phyloP scores from a whole-genome alignment of 2,329 filamentous ascomycete genomes.

The Reticulascus tulasneorum region DNA sequence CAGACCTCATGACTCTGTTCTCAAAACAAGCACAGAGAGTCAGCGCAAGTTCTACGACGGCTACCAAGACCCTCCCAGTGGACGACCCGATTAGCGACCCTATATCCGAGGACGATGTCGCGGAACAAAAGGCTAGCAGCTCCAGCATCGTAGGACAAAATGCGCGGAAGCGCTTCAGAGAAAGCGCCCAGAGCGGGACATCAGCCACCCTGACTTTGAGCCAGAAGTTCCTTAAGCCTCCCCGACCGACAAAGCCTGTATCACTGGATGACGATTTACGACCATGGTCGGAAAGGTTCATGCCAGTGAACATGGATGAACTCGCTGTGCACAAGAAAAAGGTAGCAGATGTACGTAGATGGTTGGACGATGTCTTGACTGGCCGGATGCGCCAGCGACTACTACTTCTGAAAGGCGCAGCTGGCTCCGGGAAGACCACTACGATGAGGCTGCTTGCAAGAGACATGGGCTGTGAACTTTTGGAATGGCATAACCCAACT shows the following conservation, averaged over 20 bases:
- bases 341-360: constrained; percentile 76
- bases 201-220: constrained; percentile 29
- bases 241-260: constrained; percentile 24
- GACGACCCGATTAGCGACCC: constrained; percentile 52
- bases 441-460: constrained; percentile 75
- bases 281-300: constrained; percentile 87
- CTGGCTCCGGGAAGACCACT: constrained; percentile 89
- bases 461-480: constrained; percentile 69
- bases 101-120: constrained; percentile 58
- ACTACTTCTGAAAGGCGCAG: constrained; percentile 82
- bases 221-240: constrained; percentile 49
- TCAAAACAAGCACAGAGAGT: constrained; percentile 56
- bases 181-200: constrained; percentile 17
- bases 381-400: constrained; percentile 67
- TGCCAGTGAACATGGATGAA: constrained; percentile 71
- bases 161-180: constrained; percentile 50
- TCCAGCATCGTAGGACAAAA: constrained; percentile 54
- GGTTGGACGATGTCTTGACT: constrained; percentile 71
- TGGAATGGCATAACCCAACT: constrained; percentile 88
- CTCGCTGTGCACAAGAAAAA: constrained; percentile 94
- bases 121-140: constrained; percentile 43
- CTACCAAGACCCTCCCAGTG: constrained; percentile 27
- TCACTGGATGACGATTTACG: constrained; percentile 52
- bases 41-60: not conserved
- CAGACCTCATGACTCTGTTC: constrained; percentile 56